Evolutionary conservation across 2,329 filamentous ascomycete genomes (phyloP).

Genomic region (Paecilomyces fulvus): DNA sequence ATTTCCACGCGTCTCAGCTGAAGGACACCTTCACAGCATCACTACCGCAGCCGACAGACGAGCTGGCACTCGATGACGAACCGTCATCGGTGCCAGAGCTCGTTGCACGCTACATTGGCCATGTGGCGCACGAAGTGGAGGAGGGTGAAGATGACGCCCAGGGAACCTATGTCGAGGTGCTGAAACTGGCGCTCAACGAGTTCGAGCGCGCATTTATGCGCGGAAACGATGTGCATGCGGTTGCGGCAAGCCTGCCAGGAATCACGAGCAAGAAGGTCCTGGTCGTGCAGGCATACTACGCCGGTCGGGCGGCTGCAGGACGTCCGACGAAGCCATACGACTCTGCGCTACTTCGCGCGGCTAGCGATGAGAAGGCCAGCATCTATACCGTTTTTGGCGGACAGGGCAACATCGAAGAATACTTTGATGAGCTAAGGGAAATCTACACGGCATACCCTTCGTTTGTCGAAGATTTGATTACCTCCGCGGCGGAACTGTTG

Average conservation of each 20-base stretch:
- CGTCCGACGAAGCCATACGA: slow-evolving; percentile 85
- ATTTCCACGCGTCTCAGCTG: slow-evolving; percentile 92
- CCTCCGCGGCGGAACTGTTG: slow-evolving; percentile 74
- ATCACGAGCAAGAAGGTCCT: slow-evolving; percentile 88
- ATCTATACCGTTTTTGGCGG: slow-evolving; percentile 95
- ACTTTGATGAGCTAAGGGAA: slow-evolving; percentile 93
- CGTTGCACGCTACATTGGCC: slow-evolving; percentile 87
- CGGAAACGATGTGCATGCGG: slow-evolving; percentile 91
- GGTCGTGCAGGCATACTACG: slow-evolving; percentile 86
- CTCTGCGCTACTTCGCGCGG: slow-evolving; percentile 83
- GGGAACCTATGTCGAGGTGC: slow-evolving; percentile 82
- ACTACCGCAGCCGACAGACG: slow-evolving; percentile 85
- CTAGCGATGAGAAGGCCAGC: slow-evolving; percentile 70
- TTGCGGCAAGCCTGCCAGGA: slow-evolving; percentile 77
- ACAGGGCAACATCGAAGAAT: slow-evolving; percentile 98
- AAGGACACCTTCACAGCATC: slow-evolving; percentile 82
- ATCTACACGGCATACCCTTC: slow-evolving; percentile 85
- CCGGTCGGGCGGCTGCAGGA: slow-evolving; percentile 73
- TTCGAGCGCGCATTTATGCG: slow-evolving; percentile 92
- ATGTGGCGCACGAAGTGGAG: slow-evolving; percentile 79
- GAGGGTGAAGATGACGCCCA: slow-evolving; percentile 84
- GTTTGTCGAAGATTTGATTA: slow-evolving; percentile 80
- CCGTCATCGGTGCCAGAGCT: slow-evolving; percentile 92
- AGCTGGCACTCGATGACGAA: slow-evolving; percentile 96
- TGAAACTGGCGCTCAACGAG: slow-evolving; percentile 88